Evolutionary conservation across 257 asterid species (phyloP).

Genomic region (Paulownia fortunei): DNA sequence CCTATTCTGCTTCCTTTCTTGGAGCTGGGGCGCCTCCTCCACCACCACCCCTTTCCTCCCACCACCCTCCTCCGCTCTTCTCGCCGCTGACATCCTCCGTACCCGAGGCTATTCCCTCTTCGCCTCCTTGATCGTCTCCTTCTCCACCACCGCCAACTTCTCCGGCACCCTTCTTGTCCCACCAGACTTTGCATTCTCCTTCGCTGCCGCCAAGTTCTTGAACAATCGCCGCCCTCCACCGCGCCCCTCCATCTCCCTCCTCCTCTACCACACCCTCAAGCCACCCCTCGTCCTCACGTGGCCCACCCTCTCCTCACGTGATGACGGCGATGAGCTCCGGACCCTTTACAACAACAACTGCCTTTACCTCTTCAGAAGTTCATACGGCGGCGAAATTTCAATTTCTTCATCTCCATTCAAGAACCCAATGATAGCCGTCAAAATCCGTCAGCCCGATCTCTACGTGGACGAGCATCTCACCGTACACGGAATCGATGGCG

Average conservation of each 20-base stretch:
- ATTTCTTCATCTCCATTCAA: constrained; percentile 55
- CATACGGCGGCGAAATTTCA: constrained; percentile 41
- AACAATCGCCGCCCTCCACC: constrained; percentile 53
- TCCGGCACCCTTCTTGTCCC: constrained; percentile 72
- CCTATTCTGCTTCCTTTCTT: constrained; percentile 53
- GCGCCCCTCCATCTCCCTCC: constrained; percentile 62
- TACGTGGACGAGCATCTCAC: constrained; percentile 60
- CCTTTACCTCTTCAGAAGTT: constrained; percentile 50
- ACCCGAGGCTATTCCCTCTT: constrained; percentile 67
- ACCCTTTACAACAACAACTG: constrained; percentile 59
- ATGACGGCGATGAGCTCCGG: constrained; percentile 50
- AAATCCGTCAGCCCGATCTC: constrained; percentile 68
- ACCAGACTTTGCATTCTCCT: constrained; percentile 69
- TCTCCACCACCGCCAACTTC: constrained; percentile 52
- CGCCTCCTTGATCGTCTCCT: constrained; percentile 53
- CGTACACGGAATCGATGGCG: constrained; percentile 75
- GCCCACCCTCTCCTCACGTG: constrained; percentile 43
- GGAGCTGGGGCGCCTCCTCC: constrained; percentile 43
- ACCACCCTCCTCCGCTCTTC: constrained; percentile 48
- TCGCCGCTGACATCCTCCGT: constrained; percentile 64
- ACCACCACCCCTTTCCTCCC: constrained; percentile 17
- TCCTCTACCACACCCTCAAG: constrained; percentile 66
- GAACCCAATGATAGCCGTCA: constrained; percentile 48
- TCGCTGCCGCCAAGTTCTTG: constrained; percentile 50
- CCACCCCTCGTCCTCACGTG: constrained; percentile 58